Conservation (phyloP, 1,284 basidiomycete species). For the Trametes sp. region DNA sequence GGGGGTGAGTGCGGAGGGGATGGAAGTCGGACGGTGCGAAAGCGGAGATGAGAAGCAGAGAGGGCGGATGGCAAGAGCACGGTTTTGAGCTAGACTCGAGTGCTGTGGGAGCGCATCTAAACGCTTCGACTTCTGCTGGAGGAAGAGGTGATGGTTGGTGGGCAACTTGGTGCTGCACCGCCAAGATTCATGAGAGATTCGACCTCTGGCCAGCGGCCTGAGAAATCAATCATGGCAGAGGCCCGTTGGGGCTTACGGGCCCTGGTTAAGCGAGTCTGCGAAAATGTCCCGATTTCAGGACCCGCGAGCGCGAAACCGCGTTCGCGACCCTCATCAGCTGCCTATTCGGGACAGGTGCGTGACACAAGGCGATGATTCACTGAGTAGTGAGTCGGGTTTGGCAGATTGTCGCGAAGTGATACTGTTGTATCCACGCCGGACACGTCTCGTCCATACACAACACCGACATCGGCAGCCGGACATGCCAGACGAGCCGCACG, state of each 20-base stretch:
- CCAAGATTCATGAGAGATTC: conserved; percentile 28
- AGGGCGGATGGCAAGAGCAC: conserved; percentile 21
- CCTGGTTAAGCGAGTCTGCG: conserved; percentile 31
- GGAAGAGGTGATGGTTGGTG: conserved; percentile 34
- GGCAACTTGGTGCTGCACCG: conserved; percentile 30
- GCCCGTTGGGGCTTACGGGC: conserved; percentile 25
- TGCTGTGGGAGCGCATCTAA: conserved; percentile 36
- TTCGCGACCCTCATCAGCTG: conserved; percentile 30
- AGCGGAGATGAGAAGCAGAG: conserved; percentile 30
- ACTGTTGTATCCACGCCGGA: conserved; percentile 22
- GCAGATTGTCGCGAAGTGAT: conserved; percentile 36
- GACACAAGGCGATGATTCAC: conserved; percentile 33
- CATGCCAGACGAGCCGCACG: conserved; percentile 13
- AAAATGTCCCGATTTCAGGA: conserved; percentile 25
- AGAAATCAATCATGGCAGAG: conserved; percentile 36
- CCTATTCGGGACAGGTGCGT: conserved; percentile 25
- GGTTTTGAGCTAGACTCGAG: conserved; percentile 32
- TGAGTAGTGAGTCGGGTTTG: conserved; percentile 25
- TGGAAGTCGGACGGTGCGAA: conserved; percentile 27
- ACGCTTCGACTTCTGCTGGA: conserved; percentile 31
- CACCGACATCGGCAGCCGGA: conserved; percentile 17
- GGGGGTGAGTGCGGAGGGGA: conserved; percentile 22
- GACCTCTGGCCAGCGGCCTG: conserved; percentile 27
- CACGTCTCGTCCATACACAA: conserved; percentile 22
- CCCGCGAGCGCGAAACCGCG: conserved; percentile 26